A percentile compares a stretch with the other conserved stretches of the same genome.
These are phyloP conservation scores for Strobilomyces dryophilus DNA, from an alignment of 768 basidiomycete species.

Conservation along the genomic window DNA sequence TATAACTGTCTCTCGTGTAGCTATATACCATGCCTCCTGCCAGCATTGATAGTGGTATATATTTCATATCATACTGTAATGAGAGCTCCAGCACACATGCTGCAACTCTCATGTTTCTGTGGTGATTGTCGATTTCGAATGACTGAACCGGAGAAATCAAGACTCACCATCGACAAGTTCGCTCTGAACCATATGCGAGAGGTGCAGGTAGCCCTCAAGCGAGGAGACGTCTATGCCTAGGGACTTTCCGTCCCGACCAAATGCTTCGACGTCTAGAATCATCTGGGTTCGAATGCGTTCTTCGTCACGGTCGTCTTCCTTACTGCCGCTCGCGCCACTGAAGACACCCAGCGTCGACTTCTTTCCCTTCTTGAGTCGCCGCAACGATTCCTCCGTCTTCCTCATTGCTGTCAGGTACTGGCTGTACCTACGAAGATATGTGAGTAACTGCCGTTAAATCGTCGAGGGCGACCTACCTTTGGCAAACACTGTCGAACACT, in stretches of 20 bases:
- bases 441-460: background rate
- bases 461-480: constrained; percentile 41
- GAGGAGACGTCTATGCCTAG: constrained; percentile 61
- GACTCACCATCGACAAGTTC: constrained; percentile 33
- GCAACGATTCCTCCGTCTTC: constrained; percentile 88
- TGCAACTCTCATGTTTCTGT: constrained; percentile 12
- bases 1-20: constrained; percentile 55
- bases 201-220: constrained; percentile 47
- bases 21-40: constrained; percentile 52
- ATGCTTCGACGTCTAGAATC: constrained; percentile 81
- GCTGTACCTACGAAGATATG: constrained; percentile 54
- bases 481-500: constrained; percentile 69
- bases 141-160: background rate
- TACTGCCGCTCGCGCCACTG: constrained; percentile 42
- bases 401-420: constrained; percentile 77
- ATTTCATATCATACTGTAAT: constrained; percentile 1
- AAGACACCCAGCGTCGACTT: constrained; percentile 80
- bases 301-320: constrained; percentile 75
- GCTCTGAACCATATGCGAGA: constrained; percentile 59
- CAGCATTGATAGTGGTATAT: constrained; percentile 21
- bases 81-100: background rate
- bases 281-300: constrained; percentile 82
- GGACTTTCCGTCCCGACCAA: constrained; percentile 70
- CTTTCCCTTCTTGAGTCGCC: constrained; percentile 83
- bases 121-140: background rate